These are phyloP conservation scores for Smallanthus sonchifolius DNA, from an alignment of 129 eudicot species.

Conservation along the genomic window DNA sequence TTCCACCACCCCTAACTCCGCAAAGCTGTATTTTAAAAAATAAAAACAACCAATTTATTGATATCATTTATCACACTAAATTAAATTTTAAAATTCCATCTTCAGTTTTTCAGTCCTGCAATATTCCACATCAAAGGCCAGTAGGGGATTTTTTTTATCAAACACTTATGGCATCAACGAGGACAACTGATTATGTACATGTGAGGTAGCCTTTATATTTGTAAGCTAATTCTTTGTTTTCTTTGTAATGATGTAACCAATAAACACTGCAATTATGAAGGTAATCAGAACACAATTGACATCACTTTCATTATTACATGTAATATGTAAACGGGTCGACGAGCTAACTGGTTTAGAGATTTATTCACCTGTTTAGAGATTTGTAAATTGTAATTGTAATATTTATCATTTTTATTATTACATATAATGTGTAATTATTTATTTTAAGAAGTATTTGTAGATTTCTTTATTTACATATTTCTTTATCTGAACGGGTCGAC, in stretches of 20 bases:
- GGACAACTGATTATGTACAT: background rate
- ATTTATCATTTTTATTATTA: no score
- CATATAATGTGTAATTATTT: no score
- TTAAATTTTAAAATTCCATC: background rate
- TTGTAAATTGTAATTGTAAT: no score
- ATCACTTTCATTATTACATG: no score
- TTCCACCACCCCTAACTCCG: slow-evolving; percentile 98
- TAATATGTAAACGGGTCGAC: no score
- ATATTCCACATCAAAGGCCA: background rate
- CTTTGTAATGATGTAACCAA: background rate
- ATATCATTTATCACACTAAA: background rate
- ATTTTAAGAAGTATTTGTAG: no score
- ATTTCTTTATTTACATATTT: no score
- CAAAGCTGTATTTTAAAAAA: slow-evolving; percentile 59
- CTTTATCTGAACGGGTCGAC: no score
- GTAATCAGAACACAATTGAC: no score
- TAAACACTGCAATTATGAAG: background rate
- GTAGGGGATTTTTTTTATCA: background rate
- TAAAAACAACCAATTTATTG: background rate
- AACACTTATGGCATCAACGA: background rate
- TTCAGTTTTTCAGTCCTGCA: background rate
- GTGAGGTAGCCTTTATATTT: background rate
- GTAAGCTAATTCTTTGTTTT: no score
- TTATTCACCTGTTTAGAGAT: no score
- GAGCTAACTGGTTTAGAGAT: no score